These are phyloP conservation scores for Physaria fendleri DNA, from an alignment of 345 rosid species.

Conservation along the genomic window DNA sequence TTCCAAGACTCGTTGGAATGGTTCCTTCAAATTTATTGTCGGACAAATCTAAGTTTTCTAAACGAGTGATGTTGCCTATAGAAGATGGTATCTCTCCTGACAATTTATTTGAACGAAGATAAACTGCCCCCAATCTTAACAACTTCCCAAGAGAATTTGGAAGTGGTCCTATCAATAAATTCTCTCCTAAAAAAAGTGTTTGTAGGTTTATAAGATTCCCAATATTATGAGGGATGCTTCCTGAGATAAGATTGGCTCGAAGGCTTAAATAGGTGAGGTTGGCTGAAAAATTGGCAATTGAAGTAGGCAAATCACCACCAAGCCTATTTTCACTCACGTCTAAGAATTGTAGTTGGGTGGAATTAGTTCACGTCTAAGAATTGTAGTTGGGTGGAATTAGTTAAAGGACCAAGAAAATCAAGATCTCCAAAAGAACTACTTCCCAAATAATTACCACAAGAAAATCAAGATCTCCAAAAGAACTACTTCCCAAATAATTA, in stretches of 20 bases:
- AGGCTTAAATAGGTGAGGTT: accelerated
- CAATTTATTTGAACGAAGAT: neutral
- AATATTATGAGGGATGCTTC: neutral
- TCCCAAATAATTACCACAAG: no score
- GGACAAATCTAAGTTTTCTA: neutral
- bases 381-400: neutral
- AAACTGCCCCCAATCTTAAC: accelerated
- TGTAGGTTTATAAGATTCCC: neutral
- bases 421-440: neutral
- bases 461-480: no score
- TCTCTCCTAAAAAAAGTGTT: accelerated
- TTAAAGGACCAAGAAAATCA: neutral
- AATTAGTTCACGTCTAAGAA: no score
- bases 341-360: accelerated
- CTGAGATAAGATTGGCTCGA: neutral
- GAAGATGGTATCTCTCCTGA: neutral
- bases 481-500: no score
- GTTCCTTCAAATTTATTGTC: constrained; percentile 1
- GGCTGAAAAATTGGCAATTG: neutral
- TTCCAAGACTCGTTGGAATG: neutral
- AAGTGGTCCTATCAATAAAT: neutral
- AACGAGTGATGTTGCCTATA: neutral
- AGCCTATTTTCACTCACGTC: neutral
- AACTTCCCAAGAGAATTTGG: neutral
- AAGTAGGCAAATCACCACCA: neutral